Percentiles rank a stretch among this genome's conserved stretches.
Evolutionary conservation across 768 basidiomycete species (phyloP).

Genomic region (Candolleomyces eurysporus): DNA sequence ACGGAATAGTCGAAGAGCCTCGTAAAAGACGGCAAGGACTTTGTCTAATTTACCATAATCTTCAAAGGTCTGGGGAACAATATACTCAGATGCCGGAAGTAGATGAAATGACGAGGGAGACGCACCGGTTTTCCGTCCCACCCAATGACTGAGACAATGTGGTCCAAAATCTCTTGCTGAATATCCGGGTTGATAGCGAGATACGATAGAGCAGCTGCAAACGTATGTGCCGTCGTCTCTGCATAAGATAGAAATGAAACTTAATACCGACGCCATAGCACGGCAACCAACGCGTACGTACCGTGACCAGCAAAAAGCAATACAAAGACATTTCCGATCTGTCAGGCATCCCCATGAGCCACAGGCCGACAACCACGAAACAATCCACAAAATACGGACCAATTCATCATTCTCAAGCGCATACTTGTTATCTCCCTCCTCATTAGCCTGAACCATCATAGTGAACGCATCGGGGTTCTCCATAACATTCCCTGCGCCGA

Average conservation of each 20-base stretch:
- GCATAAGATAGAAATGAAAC: not conserved
- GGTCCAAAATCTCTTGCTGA: conserved; percentile 46
- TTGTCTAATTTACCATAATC: conserved; percentile 41
- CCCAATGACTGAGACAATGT: conserved; percentile 40
- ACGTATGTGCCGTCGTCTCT: conserved; percentile 52
- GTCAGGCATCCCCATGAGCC: not conserved
- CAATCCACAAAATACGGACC: conserved; percentile 19
- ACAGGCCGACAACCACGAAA: not conserved
- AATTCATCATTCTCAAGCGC: conserved; percentile 40
- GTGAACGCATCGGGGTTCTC: conserved; percentile 35
- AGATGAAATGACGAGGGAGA: not conserved
- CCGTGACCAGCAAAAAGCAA: conserved; percentile 62
- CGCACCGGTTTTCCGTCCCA: conserved; percentile 29
- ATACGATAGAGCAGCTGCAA: conserved; percentile 46
- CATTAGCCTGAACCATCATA: conserved; percentile 44
- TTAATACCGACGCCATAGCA: not conserved
- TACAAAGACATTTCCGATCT: conserved; percentile 54
- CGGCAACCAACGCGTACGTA: conserved; percentile 14
- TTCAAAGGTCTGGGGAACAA: conserved; percentile 29
- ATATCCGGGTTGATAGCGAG: conserved; percentile 43
- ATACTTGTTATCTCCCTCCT: conserved; percentile 39
- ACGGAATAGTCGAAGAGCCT: conserved; percentile 46
- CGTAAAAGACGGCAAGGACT: conserved; percentile 42
- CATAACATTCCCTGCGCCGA: conserved; percentile 8
- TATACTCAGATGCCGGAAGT: not conserved